phyloP scores from a whole-genome alignment of 805 yeast genomes.

The Pichia pseudocactophila region DNA sequence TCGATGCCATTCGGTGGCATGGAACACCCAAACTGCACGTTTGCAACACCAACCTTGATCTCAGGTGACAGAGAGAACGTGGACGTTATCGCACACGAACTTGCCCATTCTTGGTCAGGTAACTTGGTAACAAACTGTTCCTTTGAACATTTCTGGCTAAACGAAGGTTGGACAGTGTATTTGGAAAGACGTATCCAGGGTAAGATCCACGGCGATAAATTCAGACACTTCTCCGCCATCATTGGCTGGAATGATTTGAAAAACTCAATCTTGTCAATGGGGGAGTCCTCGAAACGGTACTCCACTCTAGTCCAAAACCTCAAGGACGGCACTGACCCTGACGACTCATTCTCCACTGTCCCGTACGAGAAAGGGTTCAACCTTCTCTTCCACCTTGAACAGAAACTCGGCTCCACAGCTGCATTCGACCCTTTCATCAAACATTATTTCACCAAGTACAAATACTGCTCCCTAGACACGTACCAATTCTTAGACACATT shows the following conservation, averaged over 20 bases:
- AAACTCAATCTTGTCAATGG: slow-evolving; percentile 58
- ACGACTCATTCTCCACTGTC: slow-evolving; percentile 78
- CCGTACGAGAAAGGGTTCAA: slow-evolving; percentile 91
- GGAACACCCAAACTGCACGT: slow-evolving; percentile 90
- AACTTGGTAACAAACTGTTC: slow-evolving; percentile 83
- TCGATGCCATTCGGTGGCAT: slow-evolving; percentile 86
- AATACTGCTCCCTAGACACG: slow-evolving; percentile 67
- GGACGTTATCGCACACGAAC: slow-evolving; percentile 86
- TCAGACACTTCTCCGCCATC: slow-evolving; percentile 73
- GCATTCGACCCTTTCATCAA: slow-evolving; percentile 75
- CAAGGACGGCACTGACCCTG: slow-evolving; percentile 69
- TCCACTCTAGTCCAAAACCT: slow-evolving; percentile 63
- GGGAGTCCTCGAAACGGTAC: slow-evolving; percentile 41
- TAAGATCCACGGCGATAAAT: slow-evolving; percentile 65
- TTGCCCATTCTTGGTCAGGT: slow-evolving; percentile 91
- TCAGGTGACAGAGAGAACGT: slow-evolving; percentile 80
- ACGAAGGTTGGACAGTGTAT: slow-evolving; percentile 95
- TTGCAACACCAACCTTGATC: slow-evolving; percentile 82
- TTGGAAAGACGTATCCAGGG: slow-evolving; percentile 78
- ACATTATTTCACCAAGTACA: slow-evolving; percentile 62
- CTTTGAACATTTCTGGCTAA: slow-evolving; percentile 92
- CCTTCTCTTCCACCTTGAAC: slow-evolving; percentile 67
- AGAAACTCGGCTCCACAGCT: slow-evolving; percentile 59
- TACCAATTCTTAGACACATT: slow-evolving; percentile 71
- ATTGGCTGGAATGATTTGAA: slow-evolving; percentile 84